Percentiles rank a stretch among this genome's conserved stretches.
phyloP scores from a whole-genome alignment of 345 rosid species.

The Dovyalis caffra region DNA sequence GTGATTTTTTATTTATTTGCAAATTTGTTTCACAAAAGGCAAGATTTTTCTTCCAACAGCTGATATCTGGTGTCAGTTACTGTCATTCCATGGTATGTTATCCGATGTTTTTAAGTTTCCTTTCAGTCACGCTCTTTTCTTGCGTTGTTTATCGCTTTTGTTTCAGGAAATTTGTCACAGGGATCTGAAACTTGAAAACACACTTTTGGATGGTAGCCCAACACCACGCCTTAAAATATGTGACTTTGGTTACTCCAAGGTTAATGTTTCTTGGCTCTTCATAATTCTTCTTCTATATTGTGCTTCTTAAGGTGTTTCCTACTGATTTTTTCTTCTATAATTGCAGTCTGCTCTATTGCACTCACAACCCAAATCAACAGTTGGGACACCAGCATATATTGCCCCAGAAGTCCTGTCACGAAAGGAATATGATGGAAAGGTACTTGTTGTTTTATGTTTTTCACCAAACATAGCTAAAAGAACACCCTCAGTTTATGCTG shows the following conservation, averaged over 20 bases:
- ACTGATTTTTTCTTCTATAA: slow-evolving; percentile 1
- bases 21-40: slow-evolving; percentile 36
- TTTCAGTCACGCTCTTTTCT: not conserved
- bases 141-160: slow-evolving; percentile 4
- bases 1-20: not conserved
- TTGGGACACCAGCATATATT: slow-evolving; percentile 75
- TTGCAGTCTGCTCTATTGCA: slow-evolving; percentile 66
- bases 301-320: not conserved
- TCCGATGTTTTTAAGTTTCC: not conserved
- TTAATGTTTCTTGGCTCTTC: slow-evolving; percentile 6
- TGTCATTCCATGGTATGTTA: slow-evolving; percentile 73
- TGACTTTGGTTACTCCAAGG: slow-evolving; percentile 67
- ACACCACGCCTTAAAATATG: slow-evolving; percentile 60
- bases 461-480: not conserved
- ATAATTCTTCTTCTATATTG: not conserved
- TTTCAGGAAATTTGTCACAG: slow-evolving; percentile 61
- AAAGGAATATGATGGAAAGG: slow-evolving; percentile 78
- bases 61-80: slow-evolving; percentile 88
- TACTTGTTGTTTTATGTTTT: slow-evolving; percentile 12
- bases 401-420: slow-evolving; percentile 70
- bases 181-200: slow-evolving; percentile 60
- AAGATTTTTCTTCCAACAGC: slow-evolving; percentile 87
- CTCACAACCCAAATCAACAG: slow-evolving; percentile 70
- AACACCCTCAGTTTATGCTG: not conserved
- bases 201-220: slow-evolving; percentile 61